Conservation (phyloP, 768 basidiomycete species). For the Mycena vitilis region DNA sequence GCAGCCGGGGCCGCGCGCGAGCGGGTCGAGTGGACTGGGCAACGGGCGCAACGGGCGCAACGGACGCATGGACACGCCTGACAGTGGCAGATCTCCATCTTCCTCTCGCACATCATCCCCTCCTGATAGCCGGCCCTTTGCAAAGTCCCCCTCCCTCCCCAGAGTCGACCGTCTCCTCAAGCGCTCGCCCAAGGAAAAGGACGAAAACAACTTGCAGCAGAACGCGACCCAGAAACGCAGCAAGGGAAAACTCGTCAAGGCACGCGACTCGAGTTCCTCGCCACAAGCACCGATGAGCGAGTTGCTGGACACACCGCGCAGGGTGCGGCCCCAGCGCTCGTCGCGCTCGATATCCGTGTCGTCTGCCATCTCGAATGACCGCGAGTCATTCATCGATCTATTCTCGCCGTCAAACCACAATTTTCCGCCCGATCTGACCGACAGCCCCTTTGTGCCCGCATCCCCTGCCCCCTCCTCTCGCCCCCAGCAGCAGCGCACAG, state of each 20-base stretch:
- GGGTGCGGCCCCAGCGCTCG: conserved; percentile 10
- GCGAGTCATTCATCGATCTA: conserved; percentile 36
- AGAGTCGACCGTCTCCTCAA: conserved; percentile 2
- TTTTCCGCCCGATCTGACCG: conserved; percentile 9
- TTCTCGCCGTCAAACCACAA: conserved; percentile 24
- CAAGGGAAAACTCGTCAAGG: conserved; percentile 29
- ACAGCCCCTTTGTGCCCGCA: conserved; percentile 33
- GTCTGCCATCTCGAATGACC: conserved; percentile 36
- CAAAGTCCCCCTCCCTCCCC: not conserved
- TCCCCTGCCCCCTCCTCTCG: conserved; percentile 41
- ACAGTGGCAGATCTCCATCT: conserved; percentile 4
- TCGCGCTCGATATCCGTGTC: conserved; percentile 43
- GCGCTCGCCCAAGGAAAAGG: not conserved
- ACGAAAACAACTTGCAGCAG: not conserved
- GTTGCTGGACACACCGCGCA: not conserved
- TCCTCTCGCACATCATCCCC: conserved; percentile 14
- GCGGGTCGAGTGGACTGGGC: no score
- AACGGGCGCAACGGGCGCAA: not conserved
- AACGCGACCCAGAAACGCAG: conserved; percentile 10
- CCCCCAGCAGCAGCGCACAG: conserved; percentile 24
- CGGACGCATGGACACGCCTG: not conserved
- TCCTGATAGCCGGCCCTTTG: conserved; percentile 24
- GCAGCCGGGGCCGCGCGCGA: not conserved
- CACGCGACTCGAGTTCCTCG: not conserved
- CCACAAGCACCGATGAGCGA: conserved; percentile 1